phyloP scores from a whole-genome alignment of 2,329 filamentous ascomycete genomes.

The Colletotrichum scovillei region DNA sequence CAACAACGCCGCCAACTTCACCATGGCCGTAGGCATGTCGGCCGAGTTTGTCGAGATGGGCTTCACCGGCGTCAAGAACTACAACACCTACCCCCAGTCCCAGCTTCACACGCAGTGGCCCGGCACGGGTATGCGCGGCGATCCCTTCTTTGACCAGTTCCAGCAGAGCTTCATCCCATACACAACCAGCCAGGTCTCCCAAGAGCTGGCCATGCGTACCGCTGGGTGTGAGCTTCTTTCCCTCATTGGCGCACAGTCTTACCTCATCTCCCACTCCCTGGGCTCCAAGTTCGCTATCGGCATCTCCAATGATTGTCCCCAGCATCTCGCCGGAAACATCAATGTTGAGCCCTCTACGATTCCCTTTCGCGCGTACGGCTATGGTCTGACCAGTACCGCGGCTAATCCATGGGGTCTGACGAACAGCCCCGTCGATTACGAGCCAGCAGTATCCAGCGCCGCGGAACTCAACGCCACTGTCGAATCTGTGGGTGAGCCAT shows the following conservation, averaged over 20 bases:
- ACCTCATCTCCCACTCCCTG: conserved; percentile 45
- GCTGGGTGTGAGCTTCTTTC: conserved; percentile 40
- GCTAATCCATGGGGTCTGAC: conserved; percentile 43
- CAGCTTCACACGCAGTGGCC: conserved; percentile 48
- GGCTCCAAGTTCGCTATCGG: conserved; percentile 43
- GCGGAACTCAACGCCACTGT: conserved; percentile 38
- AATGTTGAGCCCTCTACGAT: conserved; percentile 46
- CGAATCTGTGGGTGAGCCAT: conserved; percentile 41
- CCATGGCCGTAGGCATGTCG: conserved; percentile 39
- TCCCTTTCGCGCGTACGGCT: conserved; percentile 42
- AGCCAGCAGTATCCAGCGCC: conserved; percentile 40
- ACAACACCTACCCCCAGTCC: conserved; percentile 45
- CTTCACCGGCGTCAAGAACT: conserved; percentile 42
- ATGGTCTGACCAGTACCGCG: conserved; percentile 30
- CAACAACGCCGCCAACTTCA: conserved; percentile 42
- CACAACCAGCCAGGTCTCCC: conserved; percentile 37
- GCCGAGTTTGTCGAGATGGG: conserved; percentile 40
- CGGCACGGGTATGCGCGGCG: conserved; percentile 48
- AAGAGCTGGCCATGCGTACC: conserved; percentile 39
- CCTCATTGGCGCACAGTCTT: conserved; percentile 41
- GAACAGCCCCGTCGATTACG: conserved; percentile 44
- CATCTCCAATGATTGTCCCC: conserved; percentile 45
- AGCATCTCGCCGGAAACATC: conserved; percentile 43
- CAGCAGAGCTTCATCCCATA: conserved; percentile 55
- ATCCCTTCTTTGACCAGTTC: conserved; percentile 59